A percentile compares a stretch with the other conserved stretches of the same genome.
Evolutionary conservation across 192 early-diverging fungal genomes (phyloP).

Genomic region (Entomortierella parvispora): DNA sequence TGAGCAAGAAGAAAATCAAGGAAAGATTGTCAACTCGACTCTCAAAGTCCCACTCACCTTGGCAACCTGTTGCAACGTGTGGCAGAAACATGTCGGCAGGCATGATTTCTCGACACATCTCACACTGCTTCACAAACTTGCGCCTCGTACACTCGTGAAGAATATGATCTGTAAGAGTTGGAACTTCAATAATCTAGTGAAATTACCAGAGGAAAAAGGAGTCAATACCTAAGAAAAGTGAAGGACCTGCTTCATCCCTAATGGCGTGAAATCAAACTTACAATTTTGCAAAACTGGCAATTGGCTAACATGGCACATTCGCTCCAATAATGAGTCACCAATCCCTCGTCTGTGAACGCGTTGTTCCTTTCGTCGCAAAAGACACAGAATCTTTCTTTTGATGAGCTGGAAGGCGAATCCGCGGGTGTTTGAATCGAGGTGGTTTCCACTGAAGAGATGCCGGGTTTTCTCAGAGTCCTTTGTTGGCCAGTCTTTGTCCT

Average conservation of each 20-base stretch:
- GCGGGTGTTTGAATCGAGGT: not conserved
- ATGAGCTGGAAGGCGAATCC: not conserved
- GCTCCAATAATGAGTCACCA: conserved; percentile 82
- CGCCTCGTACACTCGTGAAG: conserved; percentile 69
- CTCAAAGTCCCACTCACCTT: conserved; percentile 5
- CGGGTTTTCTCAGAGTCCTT: not conserved
- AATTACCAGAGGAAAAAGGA: conserved; percentile 1
- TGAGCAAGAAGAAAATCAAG: not conserved
- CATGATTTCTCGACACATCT: conserved; percentile 70
- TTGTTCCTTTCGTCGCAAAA: conserved; percentile 77
- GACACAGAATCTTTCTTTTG: conserved; percentile 66
- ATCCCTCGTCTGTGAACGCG: conserved; percentile 72
- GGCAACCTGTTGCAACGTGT: conserved; percentile 58
- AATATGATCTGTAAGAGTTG: conserved; percentile 71
- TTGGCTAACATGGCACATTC: conserved; percentile 77
- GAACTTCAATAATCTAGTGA: conserved; percentile 76
- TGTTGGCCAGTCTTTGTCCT: not conserved
- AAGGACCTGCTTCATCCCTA: not conserved
- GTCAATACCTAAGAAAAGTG: not conserved
- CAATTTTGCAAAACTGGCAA: conserved; percentile 76
- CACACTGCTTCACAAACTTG: conserved; percentile 68
- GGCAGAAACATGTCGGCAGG: conserved; percentile 57
- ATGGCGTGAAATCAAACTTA: conserved; percentile 42
- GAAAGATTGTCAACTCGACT: not conserved
- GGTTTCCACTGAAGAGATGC: not conserved